Base-by-base conservation (phyloP, 208 protist genomes). In the Leishmania mexicana region DNA sequence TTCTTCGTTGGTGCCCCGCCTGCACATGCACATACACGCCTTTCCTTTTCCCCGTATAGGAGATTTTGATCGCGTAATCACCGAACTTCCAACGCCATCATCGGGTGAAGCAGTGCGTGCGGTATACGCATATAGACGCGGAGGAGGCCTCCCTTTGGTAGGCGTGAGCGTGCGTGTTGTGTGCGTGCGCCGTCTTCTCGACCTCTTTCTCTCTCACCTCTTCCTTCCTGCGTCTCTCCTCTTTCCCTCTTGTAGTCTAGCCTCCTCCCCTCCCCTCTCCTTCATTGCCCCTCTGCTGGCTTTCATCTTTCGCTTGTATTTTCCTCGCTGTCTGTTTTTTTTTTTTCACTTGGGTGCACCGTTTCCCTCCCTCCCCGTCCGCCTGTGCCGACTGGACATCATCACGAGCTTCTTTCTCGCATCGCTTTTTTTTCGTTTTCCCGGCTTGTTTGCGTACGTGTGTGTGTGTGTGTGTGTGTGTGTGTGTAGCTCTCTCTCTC, bases 21-120 rank as follows among this genome's bases (percentile, higher is more conserved):
- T 4, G 13, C 64, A n/a, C 67, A 42, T 49, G 70, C 45, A 13
- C 40, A 21, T 31, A 11, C 17, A 49, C 40, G 17, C 13, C 28
- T 21, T n/a, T 74, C 35, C 7, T 10, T 31, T 17, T 45, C 28
- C n/a, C 3, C 4, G 6, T 31, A 62, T 24, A 31, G 62, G 7
- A 2, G 7, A 2, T 31, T n/a, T n/a, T 40, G 31, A 38, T 40
- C 8, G 31, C 62, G 19, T n/a, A 49, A 7, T 28, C 28, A 38
- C 70, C 40, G 24, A 54, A 8, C 40, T 31, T 31, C 45, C 17
- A 74, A 53, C n/a, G 45, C 45, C 24, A 15, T 49, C 28, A 35
- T 24, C 70, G 51, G 70, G 70, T 54, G 45, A 74, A 51, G 45
- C 28, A 74, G 70, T 74, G 70, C 70, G 45, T 74, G 21, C 10